Base-by-base conservation (phyloP, 257 asterid species). In the Solanum arcanum region DNA sequence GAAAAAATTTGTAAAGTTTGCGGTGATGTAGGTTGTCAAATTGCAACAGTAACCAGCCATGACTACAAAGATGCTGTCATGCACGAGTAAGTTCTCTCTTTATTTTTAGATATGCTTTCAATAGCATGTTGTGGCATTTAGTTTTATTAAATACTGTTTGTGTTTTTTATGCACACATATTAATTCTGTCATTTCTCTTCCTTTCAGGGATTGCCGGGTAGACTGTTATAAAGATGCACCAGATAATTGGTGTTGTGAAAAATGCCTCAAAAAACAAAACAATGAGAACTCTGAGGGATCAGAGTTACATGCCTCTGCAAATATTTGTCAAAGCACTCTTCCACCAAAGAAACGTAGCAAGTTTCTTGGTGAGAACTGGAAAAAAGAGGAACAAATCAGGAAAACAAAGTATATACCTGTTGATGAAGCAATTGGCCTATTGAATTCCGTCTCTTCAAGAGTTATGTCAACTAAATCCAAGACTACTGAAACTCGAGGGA, bases 131-230 rank as follows among this genome's bases (percentile, higher is more conserved):
- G 64, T 8, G 64, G 37, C 62, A 77, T 77, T 76, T 47, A 15
- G 9, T 77, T 25, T 59, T 44, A 23, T 77, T 44, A 47, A 27
- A 9, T 46, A 27, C 3, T 25, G n/a, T 46, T 0, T 25, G 39
- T 25, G 37, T 5, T 11, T 75, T 76, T 27, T 77, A 46, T 25
- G 83, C 25, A 14, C 35, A 77, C 60, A 5, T 76, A n/a, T 20
- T 14, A 78, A 2, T 8, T 27, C 4, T 44, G 3, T 5, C 31
- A 11, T 29, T 87, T 64, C 69, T 84, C 52, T 41, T 88, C 46
- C 49, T 88, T 87, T 77, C 85, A 95, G 97, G 84, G 94, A 95
- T 88, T 95, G 97, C 90, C 87, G 89, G 93, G 46, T 83, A 83
- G 72, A 42, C 46, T 21, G 2, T 72, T 42, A 9, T 70, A 84